These are phyloP conservation scores for Eimeria maxima DNA, from an alignment of 169 alveolate genomes.

Conservation along the genomic window DNA sequence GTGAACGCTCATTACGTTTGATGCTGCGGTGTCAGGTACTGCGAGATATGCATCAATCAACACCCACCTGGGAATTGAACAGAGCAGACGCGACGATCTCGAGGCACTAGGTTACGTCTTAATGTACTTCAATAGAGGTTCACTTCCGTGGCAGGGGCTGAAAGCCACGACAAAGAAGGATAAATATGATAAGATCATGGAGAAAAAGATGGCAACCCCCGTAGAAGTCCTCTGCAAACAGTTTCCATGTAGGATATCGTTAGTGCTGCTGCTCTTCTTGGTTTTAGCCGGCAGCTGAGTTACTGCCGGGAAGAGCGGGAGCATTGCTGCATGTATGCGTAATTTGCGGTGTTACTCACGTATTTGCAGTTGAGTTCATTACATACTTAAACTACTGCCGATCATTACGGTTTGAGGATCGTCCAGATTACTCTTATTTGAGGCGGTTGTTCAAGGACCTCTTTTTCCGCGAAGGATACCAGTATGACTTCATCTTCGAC, in stretches of 20 bases:
- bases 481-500: conserved; percentile 97
- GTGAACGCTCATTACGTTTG: not conserved
- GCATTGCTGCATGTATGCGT: not conserved
- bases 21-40: conserved; percentile 91
- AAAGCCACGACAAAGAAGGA: conserved; percentile 97
- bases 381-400: conserved; percentile 97
- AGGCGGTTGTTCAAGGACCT: conserved; percentile 98
- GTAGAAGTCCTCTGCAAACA: conserved; percentile 98
- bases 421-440: conserved; percentile 97
- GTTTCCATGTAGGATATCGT: conserved; percentile 86
- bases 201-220: conserved; percentile 98
- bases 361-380: conserved; percentile 84
- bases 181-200: conserved; percentile 99
- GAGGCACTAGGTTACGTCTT: conserved; percentile 99
- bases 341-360: not conserved
- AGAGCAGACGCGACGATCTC: conserved; percentile 97
- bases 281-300: not conserved
- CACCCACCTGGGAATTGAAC: conserved; percentile 98
- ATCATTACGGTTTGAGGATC: conserved; percentile 96
- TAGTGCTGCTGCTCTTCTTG: not conserved
- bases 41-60: conserved; percentile 99
- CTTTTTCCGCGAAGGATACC: conserved; percentile 95
- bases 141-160: conserved; percentile 99
- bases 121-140: conserved; percentile 98
- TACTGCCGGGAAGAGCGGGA: not conserved